Conservation (phyloP, 164 flowering plant species). For the Hamamelis virginiana region DNA sequence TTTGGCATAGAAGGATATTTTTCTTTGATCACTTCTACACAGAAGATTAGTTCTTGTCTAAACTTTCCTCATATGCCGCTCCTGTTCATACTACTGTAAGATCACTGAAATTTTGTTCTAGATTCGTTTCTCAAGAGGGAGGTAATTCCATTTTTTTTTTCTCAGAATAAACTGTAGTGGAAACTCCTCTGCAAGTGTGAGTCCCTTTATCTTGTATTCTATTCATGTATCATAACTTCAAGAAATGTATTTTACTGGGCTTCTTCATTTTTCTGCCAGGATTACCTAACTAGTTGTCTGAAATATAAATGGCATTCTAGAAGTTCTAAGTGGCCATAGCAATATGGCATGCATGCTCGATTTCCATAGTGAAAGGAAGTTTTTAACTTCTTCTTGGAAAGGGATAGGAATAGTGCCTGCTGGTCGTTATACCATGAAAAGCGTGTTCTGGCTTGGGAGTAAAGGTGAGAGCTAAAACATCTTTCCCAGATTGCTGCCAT, state of each 20-base stretch:
- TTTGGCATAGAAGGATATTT: conserved; percentile 30
- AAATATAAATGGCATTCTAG: too few species aligned
- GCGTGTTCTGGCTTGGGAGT: too few species aligned
- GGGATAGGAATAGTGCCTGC: too few species aligned
- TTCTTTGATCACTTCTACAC: neutral
- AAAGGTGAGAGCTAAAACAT: too few species aligned
- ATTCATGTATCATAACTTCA: conserved; percentile 1
- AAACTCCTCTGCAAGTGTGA: neutral
- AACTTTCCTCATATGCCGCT: neutral
- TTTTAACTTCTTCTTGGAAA: too few species aligned
- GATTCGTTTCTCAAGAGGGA: neutral
- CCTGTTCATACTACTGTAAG: neutral
- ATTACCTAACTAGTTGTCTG: too few species aligned
- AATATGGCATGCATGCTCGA: too few species aligned
- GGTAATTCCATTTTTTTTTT: neutral
- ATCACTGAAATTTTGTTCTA: neutral
- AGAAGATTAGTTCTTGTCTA: neutral
- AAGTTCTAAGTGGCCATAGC: too few species aligned
- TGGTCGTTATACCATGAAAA: too few species aligned
- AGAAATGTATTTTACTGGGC: neutral
- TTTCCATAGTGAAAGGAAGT: too few species aligned
- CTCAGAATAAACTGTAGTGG: neutral
- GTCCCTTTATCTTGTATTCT: neutral
- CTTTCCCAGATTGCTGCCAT: too few species aligned
- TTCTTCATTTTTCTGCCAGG: too few species aligned